phyloP scores from a whole-genome alignment of 164 flowering plant species.

The Tetrastigma voinierianum region DNA sequence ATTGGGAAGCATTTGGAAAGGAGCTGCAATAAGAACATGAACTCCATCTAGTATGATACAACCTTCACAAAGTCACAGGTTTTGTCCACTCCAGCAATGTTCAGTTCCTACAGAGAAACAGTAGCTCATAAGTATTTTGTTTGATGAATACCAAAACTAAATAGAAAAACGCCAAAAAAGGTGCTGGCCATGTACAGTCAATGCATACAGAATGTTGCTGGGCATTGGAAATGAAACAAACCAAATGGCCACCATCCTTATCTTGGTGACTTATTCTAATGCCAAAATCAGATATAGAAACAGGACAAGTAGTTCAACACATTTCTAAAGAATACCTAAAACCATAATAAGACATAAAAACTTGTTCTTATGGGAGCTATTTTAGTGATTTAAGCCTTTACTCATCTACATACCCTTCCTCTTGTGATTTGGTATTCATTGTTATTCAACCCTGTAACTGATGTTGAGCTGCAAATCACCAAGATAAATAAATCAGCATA shows the following conservation, averaged over 20 bases:
- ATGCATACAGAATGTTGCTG: too few relatives aligned
- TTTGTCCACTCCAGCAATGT: conserved; percentile 75
- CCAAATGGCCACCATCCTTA: not conserved
- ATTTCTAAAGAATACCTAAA: not conserved
- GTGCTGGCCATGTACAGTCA: too few relatives aligned
- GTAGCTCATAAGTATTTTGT: not conserved
- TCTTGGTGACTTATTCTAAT: not conserved
- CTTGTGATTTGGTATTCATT: conserved; percentile 95
- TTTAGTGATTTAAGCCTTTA: too few relatives aligned
- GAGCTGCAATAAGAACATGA: not conserved
- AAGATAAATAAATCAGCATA: conserved; percentile 8
- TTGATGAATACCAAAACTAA: too few relatives aligned
- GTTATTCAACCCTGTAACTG: conserved; percentile 92
- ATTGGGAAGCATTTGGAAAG: not conserved
- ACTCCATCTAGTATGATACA: conserved; percentile 11
- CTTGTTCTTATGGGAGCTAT: not conserved
- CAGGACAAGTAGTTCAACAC: not conserved
- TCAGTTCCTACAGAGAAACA: conserved; percentile 56
- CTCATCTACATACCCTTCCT: conserved; percentile 57
- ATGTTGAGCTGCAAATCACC: conserved; percentile 64
- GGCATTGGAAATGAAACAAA: not conserved
- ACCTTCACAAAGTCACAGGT: conserved; percentile 91
- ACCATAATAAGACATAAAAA: not conserved
- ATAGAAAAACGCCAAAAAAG: too few relatives aligned
- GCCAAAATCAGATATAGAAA: not conserved